Percentiles rank a stretch among this genome's conserved stretches.
Conservation (phyloP, 2,329 filamentous ascomycete species). For the Penicillium sp. region DNA sequence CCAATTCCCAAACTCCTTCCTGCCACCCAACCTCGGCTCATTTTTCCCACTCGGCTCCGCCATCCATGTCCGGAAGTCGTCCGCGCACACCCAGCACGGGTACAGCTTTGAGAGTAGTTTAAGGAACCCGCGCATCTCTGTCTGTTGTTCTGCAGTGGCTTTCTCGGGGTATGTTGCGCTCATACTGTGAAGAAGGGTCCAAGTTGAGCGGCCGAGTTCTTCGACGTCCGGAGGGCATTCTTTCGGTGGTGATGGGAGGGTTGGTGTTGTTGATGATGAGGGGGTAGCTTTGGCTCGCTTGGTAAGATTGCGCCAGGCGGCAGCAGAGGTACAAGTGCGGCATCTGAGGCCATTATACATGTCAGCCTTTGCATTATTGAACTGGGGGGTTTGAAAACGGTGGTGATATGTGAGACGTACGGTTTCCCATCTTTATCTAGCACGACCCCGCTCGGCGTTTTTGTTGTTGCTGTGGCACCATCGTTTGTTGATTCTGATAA, state of each 20-base stretch:
- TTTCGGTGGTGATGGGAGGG: conserved; percentile 8
- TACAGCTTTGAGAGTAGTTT: conserved; percentile 83
- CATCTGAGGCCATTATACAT: conserved; percentile 40
- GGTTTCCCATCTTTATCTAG: conserved; percentile 57
- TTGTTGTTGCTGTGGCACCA: conserved; percentile 24
- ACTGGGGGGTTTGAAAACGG: not conserved
- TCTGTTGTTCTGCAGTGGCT: conserved; percentile 72
- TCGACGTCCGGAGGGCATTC: conserved; percentile 94
- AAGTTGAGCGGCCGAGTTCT: conserved; percentile 80
- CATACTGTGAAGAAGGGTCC: conserved; percentile 92
- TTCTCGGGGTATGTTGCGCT: conserved; percentile 80
- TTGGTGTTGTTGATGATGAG: conserved; percentile 43
- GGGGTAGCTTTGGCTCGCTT: conserved; percentile 47
- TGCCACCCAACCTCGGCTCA: conserved; percentile 62
- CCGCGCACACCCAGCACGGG: conserved; percentile 93
- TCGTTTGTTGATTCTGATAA: conserved; percentile 31
- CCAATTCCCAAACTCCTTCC: conserved; percentile 54
- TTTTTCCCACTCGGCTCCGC: conserved; percentile 61
- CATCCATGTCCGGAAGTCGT: conserved; percentile 88
- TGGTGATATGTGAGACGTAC: conserved; percentile 36
- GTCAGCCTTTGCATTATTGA: not conserved
- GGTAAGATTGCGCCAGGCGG: conserved; percentile 52
- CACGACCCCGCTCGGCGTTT: conserved; percentile 53
- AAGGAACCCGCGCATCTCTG: conserved; percentile 78
- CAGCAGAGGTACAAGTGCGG: conserved; percentile 53